Evolutionary conservation across 2,329 filamentous ascomycete species (phyloP).

Genomic region (Fusarium heterosporum): DNA sequence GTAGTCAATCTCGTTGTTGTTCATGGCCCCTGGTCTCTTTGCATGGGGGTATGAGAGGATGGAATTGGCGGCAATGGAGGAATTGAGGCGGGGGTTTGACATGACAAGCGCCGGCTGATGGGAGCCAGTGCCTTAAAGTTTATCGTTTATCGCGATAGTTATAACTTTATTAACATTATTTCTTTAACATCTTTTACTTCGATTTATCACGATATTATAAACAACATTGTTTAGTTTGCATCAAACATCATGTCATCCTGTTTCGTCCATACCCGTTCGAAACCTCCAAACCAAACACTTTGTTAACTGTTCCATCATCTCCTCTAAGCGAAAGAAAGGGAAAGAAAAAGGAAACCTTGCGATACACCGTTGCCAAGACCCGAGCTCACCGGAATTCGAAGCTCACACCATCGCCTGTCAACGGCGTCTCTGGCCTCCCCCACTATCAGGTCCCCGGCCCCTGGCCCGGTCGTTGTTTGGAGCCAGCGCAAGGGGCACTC

Average conservation of each 20-base stretch:
- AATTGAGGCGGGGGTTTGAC: constrained; percentile 11
- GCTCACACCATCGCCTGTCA: constrained; percentile 29
- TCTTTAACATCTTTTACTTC: background rate
- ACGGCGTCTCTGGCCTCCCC: constrained; percentile 7
- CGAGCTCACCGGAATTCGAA: constrained; percentile 48
- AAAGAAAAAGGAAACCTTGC: background rate
- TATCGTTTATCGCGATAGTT: fast-evolving
- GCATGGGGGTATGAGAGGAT: background rate
- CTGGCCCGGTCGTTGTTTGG: constrained; percentile 30
- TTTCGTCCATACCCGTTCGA: constrained; percentile 7
- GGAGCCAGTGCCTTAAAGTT: background rate
- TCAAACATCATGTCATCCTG: constrained; percentile 10
- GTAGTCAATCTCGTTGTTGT: constrained; percentile 28
- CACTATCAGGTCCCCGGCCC: constrained; percentile 1
- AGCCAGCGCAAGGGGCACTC: constrained; percentile 45
- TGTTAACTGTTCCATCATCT: background rate
- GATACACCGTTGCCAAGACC: constrained; percentile 38
- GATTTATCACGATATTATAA: background rate
- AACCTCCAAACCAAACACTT: constrained; percentile 7
- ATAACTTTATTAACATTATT: background rate
- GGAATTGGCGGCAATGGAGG: constrained; percentile 20
- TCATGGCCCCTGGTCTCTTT: constrained; percentile 5
- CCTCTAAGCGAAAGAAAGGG: constrained; percentile 6
- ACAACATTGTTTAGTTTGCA: constrained; percentile 10
- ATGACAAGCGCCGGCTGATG: constrained; percentile 32